These are phyloP conservation scores for Sugiyamaella sp. DNA, from an alignment of 1,139 yeast species.

Conservation along the genomic window DNA sequence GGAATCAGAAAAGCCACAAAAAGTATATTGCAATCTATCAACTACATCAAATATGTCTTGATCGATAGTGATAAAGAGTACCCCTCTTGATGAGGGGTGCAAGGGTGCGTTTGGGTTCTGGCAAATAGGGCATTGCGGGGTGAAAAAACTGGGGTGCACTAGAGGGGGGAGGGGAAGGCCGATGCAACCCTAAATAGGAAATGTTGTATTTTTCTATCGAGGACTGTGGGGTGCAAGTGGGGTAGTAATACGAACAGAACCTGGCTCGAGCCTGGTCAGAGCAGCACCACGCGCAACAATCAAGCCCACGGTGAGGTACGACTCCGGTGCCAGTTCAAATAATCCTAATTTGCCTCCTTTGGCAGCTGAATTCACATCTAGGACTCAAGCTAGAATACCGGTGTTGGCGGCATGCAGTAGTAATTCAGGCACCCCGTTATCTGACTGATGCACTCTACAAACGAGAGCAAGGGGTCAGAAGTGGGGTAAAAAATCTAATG, in stretches of 20 bases:
- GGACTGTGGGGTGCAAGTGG: constrained; percentile 6
- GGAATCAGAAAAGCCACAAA: too few relatives aligned
- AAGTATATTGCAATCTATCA: background rate
- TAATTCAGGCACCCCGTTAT: too few relatives aligned
- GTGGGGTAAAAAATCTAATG: background rate
- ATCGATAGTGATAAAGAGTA: constrained; percentile 1
- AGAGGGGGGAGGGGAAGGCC: constrained; percentile 9
- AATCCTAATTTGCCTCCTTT: too few relatives aligned
- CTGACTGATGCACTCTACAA: constrained; percentile 10
- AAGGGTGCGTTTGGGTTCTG: constrained; percentile 1
- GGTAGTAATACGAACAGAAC: background rate
- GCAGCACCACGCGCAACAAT: too few relatives aligned
- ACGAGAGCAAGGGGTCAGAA: background rate
- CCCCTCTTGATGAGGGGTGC: constrained; percentile 11
- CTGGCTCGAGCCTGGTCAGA: too few relatives aligned
- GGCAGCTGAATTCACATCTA: too few relatives aligned
- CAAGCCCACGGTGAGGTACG: too few relatives aligned
- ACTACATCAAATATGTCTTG: background rate
- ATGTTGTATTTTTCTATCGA: constrained; percentile 5
- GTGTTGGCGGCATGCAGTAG: too few relatives aligned
- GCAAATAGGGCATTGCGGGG: constrained; percentile 16
- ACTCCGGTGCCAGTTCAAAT: too few relatives aligned
- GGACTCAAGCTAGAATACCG: too few relatives aligned
- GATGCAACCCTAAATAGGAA: constrained; percentile 7
- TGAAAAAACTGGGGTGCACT: constrained; percentile 15